Base-by-base conservation (phyloP, 2,329 filamentous ascomycete genomes). In the Penicillium sp. region DNA sequence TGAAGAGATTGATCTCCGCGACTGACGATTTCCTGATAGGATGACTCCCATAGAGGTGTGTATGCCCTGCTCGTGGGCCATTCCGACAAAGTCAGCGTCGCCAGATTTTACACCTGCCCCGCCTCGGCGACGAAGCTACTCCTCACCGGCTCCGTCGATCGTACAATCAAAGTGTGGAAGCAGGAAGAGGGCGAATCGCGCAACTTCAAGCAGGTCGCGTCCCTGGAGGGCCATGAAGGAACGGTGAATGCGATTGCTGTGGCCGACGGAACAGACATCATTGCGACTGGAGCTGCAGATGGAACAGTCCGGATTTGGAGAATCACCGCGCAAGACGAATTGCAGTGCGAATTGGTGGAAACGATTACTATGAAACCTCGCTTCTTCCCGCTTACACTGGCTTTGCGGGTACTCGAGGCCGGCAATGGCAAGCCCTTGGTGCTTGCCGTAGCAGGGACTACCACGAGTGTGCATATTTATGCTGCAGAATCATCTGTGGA, bases 361-460 rank as follows among this genome's bases (percentile, higher is more conserved):
- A 89, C 86, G 0, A 88, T 97, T 68, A 80, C 83, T 6, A 87
- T 93, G 33, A 83, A 82, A 10, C 92, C 92, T 7, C 89, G 87
- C 60, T 96, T 90, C 76, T 92, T 98, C 65, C 92, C 95, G 1
- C 78, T 98, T 35, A 83, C 90, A 9, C 73, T 96, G 18, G 89
- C 92, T 0, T 73, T 97, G 49, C 85, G 83, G 54, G 74, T 76
- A 1, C 81, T 96, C 1, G 82, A 83, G 51, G 77, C 79, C 1
- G 78, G 83, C 13, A 80, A 82, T 2, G 79, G 68, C 16, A 65
- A 71, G 47, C 67, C 74, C 3, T 67, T 89, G 53, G 79, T 94
- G 31, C 81, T 99, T 53, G 94, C 93, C 3, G 87, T 90, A n/a
- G 92, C 89, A 2, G 95, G 95, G 2, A 98, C 95, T 2, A 88